Evolutionary conservation across 2,329 filamentous ascomycete species (phyloP).

Genomic region (Aspergillus awamori): DNA sequence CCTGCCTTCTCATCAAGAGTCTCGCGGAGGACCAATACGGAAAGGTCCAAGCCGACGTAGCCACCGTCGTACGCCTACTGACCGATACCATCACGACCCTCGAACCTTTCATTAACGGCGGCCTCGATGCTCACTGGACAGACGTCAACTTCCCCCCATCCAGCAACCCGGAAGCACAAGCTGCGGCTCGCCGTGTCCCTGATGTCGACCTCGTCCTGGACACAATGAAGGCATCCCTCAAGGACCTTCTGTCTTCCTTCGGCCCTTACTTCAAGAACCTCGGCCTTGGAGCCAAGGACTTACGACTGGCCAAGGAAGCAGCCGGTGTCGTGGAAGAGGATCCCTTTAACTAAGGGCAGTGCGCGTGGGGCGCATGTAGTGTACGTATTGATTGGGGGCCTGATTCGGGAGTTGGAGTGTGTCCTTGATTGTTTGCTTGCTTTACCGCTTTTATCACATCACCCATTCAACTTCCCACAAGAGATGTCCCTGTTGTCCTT

Average conservation of each 20-base stretch:
- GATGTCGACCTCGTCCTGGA: conserved; percentile 73
- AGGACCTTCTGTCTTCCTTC: conserved; percentile 69
- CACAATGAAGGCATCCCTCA: conserved; percentile 66
- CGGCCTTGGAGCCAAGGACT: conserved; percentile 69
- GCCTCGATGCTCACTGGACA: conserved; percentile 71
- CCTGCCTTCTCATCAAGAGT: conserved; percentile 70
- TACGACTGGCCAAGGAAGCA: conserved; percentile 73
- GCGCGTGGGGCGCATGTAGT: neutral
- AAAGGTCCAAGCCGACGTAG: conserved; percentile 81
- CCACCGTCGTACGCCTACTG: conserved; percentile 71
- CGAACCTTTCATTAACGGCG: conserved; percentile 63
- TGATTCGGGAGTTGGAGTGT: neutral
- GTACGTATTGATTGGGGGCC: neutral
- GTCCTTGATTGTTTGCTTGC: neutral
- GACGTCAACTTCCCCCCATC: conserved; percentile 63
- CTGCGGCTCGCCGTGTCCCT: conserved; percentile 45
- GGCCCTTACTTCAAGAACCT: conserved; percentile 73
- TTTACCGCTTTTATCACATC: neutral
- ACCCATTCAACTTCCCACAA: neutral
- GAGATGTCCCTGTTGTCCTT: neutral
- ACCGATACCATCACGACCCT: conserved; percentile 70
- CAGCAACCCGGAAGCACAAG: conserved; percentile 33
- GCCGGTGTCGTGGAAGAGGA: conserved; percentile 34
- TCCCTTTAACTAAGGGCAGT: neutral
- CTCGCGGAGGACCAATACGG: conserved; percentile 81